phyloP scores from a whole-genome alignment of 192 early-diverging fungal species.

The Coemansia javaensis region DNA sequence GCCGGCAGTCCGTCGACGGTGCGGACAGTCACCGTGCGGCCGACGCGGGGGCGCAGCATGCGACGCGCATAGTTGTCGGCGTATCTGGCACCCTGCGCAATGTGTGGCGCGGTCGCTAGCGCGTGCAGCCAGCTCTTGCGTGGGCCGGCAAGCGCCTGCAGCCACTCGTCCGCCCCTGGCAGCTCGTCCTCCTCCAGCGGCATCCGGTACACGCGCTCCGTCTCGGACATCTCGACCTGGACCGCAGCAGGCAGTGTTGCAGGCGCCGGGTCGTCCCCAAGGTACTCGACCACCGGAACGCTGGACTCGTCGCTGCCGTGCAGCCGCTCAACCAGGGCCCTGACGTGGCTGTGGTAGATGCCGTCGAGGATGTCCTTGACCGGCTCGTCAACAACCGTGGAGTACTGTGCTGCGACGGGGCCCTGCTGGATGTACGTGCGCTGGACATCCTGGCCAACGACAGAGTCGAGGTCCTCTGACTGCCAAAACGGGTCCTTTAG shows the following conservation, averaged over 20 bases:
- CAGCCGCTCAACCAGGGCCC: conserved; percentile 63
- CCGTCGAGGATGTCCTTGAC: conserved; percentile 83
- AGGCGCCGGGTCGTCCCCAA: conserved; percentile 35
- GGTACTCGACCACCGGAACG: conserved; percentile 78
- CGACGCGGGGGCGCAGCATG: conserved; percentile 56
- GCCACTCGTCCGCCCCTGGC: conserved; percentile 49
- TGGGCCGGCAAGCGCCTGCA: conserved; percentile 65
- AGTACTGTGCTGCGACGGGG: conserved; percentile 72
- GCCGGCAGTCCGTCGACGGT: not conserved
- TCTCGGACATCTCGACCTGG: not conserved
- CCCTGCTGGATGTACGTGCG: conserved; percentile 87
- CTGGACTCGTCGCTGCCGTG: conserved; percentile 55
- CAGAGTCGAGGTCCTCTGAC: conserved; percentile 77
- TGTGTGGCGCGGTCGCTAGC: conserved; percentile 60
- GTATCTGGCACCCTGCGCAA: conserved; percentile 65
- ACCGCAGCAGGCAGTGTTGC: not conserved
- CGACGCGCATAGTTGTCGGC: conserved; percentile 56
- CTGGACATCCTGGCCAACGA: conserved; percentile 78
- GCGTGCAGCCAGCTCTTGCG: conserved; percentile 78
- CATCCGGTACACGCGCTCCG: conserved; percentile 5
- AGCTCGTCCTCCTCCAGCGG: not conserved
- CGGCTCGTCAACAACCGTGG: conserved; percentile 72
- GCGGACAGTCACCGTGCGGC: conserved; percentile 24
- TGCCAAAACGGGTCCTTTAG: conserved; percentile 90
- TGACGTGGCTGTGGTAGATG: conserved; percentile 78